Evolutionary conservation across 805 yeast species (phyloP).

Genomic region (Metschnikowia orientalis): DNA sequence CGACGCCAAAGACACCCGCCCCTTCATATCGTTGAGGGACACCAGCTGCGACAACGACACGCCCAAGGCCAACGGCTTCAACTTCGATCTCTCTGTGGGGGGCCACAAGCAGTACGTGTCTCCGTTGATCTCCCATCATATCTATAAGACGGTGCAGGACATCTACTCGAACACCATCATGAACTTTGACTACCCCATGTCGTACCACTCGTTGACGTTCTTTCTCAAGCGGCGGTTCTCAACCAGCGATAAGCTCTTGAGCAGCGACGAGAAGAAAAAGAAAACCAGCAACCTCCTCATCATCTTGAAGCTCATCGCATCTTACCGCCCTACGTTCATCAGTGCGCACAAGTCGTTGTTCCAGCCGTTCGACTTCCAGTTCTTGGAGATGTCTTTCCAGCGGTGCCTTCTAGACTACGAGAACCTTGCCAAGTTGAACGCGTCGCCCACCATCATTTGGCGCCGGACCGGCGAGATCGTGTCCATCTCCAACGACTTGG

Average conservation of each 20-base stretch:
- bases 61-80: conserved; percentile 10
- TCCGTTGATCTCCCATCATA: conserved; percentile 54
- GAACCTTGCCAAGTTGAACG: conserved; percentile 46
- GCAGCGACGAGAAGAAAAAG: conserved; percentile 24
- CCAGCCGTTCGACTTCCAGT: conserved; percentile 65
- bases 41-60: conserved; percentile 12
- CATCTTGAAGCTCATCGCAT: conserved; percentile 56
- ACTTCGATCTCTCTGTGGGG: conserved; percentile 9
- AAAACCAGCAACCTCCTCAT: conserved; percentile 33
- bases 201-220: conserved; percentile 55
- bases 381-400: conserved; percentile 43
- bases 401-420: conserved; percentile 42
- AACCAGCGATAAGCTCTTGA: conserved; percentile 40
- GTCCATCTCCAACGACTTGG: conserved; percentile 70
- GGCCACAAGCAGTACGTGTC: conserved; percentile 44
- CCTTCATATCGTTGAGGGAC: conserved; percentile 39
- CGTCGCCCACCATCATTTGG: conserved; percentile 83
- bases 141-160: conserved; percentile 49
- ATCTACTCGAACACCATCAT: conserved; percentile 43
- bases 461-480: conserved; percentile 82
- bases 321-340: conserved; percentile 71
- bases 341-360: conserved; percentile 66
- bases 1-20: conserved; percentile 25
- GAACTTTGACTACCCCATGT: conserved; percentile 59
- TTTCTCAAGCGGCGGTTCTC: conserved; percentile 52